Evolutionary conservation across 768 basidiomycete genomes (phyloP).

Genomic region (Clitopilus hobsonii): DNA sequence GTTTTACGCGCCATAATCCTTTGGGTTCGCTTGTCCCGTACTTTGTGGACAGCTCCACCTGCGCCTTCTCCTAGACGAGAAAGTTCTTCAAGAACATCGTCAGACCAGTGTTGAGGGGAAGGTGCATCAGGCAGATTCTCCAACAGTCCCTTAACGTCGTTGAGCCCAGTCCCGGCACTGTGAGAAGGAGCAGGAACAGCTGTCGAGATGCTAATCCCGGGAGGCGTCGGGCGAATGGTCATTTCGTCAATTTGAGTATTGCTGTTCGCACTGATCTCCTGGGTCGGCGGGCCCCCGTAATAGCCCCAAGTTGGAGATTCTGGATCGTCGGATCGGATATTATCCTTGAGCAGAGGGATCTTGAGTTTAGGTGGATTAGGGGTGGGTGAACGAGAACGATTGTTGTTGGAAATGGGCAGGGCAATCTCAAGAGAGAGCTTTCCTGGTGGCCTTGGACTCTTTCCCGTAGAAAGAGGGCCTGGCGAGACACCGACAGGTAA

Average conservation of each 20-base stretch:
- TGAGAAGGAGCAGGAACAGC: conserved; percentile 24
- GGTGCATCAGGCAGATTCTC: conserved; percentile 30
- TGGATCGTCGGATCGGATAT: conserved; percentile 11
- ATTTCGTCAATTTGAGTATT: conserved; percentile 29
- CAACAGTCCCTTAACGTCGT: conserved; percentile 33
- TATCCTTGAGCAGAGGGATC: conserved; percentile 20
- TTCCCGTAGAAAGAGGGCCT: conserved; percentile 20
- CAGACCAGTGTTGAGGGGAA: conserved; percentile 46
- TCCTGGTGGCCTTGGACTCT: conserved; percentile 17
- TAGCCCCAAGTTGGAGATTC: conserved; percentile 32
- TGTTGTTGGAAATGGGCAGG: conserved; percentile 19
- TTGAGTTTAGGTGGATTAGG: conserved; percentile 26
- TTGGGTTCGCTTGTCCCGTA: conserved; percentile 75
- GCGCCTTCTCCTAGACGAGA: conserved; percentile 88
- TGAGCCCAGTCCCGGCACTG: conserved; percentile 27
- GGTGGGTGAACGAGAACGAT: conserved; percentile 18
- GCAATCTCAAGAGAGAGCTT: conserved; percentile 23
- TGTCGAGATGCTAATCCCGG: conserved; percentile 15
- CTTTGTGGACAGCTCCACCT: conserved; percentile 94
- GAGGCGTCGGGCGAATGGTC: conserved; percentile 37
- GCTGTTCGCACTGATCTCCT: conserved; percentile 14
- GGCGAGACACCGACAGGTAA: conserved; percentile 17
- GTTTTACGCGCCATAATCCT: conserved; percentile 92
- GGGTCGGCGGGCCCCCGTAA: conserved; percentile 34
- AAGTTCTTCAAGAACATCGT: conserved; percentile 72